phyloP scores from a whole-genome alignment of 2,329 filamentous ascomycete species.

The Lachnellula cervina region DNA sequence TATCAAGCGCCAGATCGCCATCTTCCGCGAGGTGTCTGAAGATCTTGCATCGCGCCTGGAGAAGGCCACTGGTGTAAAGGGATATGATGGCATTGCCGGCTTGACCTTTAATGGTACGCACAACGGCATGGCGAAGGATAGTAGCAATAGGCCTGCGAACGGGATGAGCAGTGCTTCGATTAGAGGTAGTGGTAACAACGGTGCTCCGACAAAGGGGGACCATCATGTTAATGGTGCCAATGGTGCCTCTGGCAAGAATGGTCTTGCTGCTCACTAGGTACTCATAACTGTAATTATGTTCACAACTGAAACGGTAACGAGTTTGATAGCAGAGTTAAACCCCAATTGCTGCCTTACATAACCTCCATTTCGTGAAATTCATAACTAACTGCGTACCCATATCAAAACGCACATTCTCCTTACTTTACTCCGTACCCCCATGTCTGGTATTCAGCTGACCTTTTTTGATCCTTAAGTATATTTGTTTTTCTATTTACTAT shows the following conservation, averaged over 20 bases:
- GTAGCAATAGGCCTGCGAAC: conserved; percentile 45
- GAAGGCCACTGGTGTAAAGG: conserved; percentile 58
- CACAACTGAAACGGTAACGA: no score
- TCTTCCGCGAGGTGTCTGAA: conserved; percentile 58
- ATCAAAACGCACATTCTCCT: no score
- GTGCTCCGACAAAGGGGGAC: conserved; percentile 36
- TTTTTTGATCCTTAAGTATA: no score
- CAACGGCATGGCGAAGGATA: conserved; percentile 50
- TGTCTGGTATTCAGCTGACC: no score
- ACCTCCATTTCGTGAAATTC: no score
- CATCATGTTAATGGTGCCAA: conserved; percentile 1
- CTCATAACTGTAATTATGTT: background rate
- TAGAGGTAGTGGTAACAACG: conserved; percentile 39
- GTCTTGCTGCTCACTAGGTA: background rate
- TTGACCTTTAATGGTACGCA: conserved; percentile 56
- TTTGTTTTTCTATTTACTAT: no score
- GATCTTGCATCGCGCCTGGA: conserved; percentile 55
- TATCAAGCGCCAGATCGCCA: conserved; percentile 59
- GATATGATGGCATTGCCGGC: conserved; percentile 51
- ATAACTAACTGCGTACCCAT: no score
- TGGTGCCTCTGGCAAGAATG: background rate
- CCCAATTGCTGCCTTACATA: no score
- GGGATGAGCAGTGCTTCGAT: conserved; percentile 37
- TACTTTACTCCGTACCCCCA: no score
- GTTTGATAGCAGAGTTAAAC: no score